Conservation (phyloP, 345 rosid species). For the Barbarea vulgaris region DNA sequence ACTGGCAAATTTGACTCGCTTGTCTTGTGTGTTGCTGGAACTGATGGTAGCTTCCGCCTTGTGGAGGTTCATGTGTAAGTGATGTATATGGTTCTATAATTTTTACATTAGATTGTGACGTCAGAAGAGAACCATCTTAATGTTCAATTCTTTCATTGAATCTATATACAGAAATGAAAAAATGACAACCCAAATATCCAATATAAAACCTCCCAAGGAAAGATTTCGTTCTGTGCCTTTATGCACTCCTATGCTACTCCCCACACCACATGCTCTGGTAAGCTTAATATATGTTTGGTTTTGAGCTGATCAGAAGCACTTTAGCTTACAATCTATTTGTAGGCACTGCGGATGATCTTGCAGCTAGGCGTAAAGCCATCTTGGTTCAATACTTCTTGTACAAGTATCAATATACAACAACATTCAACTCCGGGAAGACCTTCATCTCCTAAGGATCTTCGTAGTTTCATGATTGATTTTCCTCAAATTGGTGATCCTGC, state of each 20-base stretch:
- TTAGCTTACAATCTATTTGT: conserved; percentile 17
- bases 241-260: conserved; percentile 73
- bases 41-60: conserved; percentile 89
- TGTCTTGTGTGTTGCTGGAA: conserved; percentile 80
- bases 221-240: conserved; percentile 85
- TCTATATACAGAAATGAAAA: conserved; percentile 63
- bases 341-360: conserved; percentile 91
- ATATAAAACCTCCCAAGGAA: conserved; percentile 49
- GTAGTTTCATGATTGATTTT: conserved; percentile 67
- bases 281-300: neutral
- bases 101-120: conserved; percentile 8
- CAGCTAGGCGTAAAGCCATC: conserved; percentile 83
- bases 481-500: conserved; percentile 74
- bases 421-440: conserved; percentile 62
- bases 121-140: neutral
- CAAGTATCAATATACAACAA: conserved; percentile 60
- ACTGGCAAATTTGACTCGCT: conserved; percentile 67
- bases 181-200: conserved; percentile 44
- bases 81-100: conserved; percentile 1
- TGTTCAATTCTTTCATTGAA: neutral
- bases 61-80: conserved; percentile 77
- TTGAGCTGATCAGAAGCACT: neutral
- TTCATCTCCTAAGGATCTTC: conserved; percentile 64
- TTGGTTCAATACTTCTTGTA: conserved; percentile 80
- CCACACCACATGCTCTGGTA: conserved; percentile 86